Evolutionary conservation across 2,329 filamentous ascomycete genomes (phyloP).

Genomic region (Cordyceps militaris): DNA sequence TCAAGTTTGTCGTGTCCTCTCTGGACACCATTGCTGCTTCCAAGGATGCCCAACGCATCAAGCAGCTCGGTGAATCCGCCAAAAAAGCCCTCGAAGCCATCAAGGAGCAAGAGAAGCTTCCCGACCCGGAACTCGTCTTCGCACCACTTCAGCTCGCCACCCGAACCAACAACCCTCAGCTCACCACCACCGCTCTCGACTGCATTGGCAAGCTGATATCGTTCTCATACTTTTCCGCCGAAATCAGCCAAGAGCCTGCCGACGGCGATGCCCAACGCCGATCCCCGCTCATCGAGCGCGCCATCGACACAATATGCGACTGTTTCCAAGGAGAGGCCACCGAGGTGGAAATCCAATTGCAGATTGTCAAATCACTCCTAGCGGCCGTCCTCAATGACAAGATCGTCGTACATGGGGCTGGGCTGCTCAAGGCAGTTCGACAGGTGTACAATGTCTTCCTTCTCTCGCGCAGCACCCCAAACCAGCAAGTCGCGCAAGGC

Average conservation of each 20-base stretch:
- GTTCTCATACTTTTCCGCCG: constrained; percentile 92
- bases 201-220: constrained; percentile 99
- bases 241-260: constrained; percentile 38
- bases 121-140: constrained; percentile 89
- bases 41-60: constrained; percentile 79
- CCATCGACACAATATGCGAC: constrained; percentile 98
- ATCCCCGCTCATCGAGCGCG: constrained; percentile 84
- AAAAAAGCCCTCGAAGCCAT: constrained; percentile 78
- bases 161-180: constrained; percentile 73
- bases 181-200: constrained; percentile 87
- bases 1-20: constrained; percentile 91
- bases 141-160: constrained; percentile 85
- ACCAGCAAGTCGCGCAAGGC: constrained; percentile 95
- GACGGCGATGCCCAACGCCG: constrained; percentile 30
- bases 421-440: constrained; percentile 89
- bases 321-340: constrained; percentile 98
- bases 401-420: constrained; percentile 95
- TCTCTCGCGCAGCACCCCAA: constrained; percentile 84
- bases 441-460: constrained; percentile 99
- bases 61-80: constrained; percentile 73
- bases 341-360: constrained; percentile 83
- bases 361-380: constrained; percentile 94
- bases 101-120: constrained; percentile 74
- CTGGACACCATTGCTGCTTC: constrained; percentile 86
- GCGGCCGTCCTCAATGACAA: constrained; percentile 97